A percentile compares a stretch with the other conserved stretches of the same genome.
phyloP scores from a whole-genome alignment of 306 rosid genomes.

The Purshia tridentata region DNA sequence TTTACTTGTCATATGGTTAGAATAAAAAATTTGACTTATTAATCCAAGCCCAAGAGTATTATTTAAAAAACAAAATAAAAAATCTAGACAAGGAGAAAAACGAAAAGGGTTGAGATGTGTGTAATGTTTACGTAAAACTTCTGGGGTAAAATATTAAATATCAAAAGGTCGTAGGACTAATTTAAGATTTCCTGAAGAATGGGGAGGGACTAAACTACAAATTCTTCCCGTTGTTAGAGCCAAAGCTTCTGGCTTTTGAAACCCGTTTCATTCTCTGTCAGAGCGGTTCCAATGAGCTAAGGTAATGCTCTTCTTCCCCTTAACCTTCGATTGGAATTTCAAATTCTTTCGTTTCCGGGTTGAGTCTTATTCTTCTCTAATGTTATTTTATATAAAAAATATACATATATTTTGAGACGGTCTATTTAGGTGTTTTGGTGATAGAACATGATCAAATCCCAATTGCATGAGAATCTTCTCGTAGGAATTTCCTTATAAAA shows the following conservation, averaged over 20 bases:
- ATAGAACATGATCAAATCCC: conserved; percentile 7
- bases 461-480: background rate
- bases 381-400: background rate
- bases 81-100: no score
- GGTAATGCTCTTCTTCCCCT: conserved; percentile 22
- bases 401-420: background rate
- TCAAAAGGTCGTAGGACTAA: background rate
- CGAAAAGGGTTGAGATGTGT: no score
- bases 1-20: no score
- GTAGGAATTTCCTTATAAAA: background rate
- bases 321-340: conserved; percentile 12
- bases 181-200: background rate
- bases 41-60: no score
- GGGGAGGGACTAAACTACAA: conserved; percentile 25
- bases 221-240: conserved; percentile 10
- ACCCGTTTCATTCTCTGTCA: background rate
- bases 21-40: no score
- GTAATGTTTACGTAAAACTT: no score
- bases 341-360: background rate
- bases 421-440: background rate
- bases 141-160: background rate
- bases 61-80: no score
- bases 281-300: conserved; percentile 33
- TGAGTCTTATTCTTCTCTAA: background rate
- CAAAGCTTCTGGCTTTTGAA: conserved; percentile 27